Evolutionary conservation across 164 flowering plant species (phyloP), one percentile per base, ranked within the genome.

Genomic region (Dillenia turbinata): DNA sequence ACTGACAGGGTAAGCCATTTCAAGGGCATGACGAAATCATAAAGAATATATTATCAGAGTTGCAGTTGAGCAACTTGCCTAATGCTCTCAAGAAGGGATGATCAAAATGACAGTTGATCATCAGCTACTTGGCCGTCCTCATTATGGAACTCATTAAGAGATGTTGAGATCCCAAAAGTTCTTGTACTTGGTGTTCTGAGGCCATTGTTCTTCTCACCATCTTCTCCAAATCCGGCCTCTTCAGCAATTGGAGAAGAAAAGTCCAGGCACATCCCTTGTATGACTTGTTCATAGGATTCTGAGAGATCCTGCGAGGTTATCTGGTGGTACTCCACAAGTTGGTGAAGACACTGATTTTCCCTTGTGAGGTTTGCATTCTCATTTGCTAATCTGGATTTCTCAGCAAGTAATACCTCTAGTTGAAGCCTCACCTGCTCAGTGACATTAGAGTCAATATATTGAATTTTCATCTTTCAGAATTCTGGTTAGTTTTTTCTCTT

Each of bases 321-420:
- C 67, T 86, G 98, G 64, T 90, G 97, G 71, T 90, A 90, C 78
- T 93, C 95, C 49, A 89, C 96, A 10, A 93, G 87, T 69, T 93
- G 95, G 63, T 84, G 80, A 62, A 93, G 90, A 77, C 96, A 85
- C 57, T 87, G 88, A 63, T 90, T 93, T 71, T 93, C 98, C 65
- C 97, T 78, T 0, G 67, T 71, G 40, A 93, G 75, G 66, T 81
- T 89, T 50, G 97, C 89, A 63, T 93, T 93, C 68, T 93, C 97
- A 57, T 77, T 85, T 14, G 91, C 97, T 60, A 90, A 66, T 61
- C 97, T 81, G 0, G 96, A 89, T 59, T 93, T 90, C 75, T 93
- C 98, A 14, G 95, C 83, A 1, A 93, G 90, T 55, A 90, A 73
- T 64, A 88, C 96, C 73, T 93, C 98, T 73, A 93, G 14, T 74